Conservation (phyloP, 208 protist genomes). For the Trypanosoma melophagium region DNA sequence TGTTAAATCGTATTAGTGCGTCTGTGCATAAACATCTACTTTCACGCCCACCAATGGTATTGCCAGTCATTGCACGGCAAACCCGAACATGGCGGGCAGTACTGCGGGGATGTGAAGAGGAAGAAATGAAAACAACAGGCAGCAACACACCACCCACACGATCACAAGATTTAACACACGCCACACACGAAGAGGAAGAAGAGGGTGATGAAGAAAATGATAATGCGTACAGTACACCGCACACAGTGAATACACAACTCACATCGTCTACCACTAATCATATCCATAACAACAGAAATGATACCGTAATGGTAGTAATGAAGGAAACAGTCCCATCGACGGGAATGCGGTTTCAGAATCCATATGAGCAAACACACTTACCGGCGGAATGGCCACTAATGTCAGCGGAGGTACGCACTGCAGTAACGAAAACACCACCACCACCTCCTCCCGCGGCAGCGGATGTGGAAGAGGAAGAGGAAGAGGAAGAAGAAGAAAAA, state of each 20-base stretch:
- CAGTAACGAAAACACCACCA: too few species aligned
- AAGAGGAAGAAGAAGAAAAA: too few species aligned
- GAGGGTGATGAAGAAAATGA: neutral
- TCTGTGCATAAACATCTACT: constrained; percentile 51
- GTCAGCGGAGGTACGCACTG: neutral
- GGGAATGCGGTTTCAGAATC: constrained; percentile 14
- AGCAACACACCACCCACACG: neutral
- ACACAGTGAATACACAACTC: neutral
- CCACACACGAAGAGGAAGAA: neutral
- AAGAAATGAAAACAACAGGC: neutral
- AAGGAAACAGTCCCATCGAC: constrained; percentile 10
- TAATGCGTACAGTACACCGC: neutral
- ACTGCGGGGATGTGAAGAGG: neutral
- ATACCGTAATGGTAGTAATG: neutral
- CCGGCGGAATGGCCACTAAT: neutral
- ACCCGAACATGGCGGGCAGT: constrained; percentile 14
- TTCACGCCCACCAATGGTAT: constrained; percentile 41
- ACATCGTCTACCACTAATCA: neutral
- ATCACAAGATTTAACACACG: neutral
- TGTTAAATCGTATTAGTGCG: constrained; percentile 45
- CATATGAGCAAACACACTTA: constrained; percentile 3
- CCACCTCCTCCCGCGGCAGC: too few species aligned
- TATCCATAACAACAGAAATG: constrained; percentile 1
- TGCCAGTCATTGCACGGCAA: constrained; percentile 31
- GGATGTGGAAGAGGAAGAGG: too few species aligned